Evolutionary conservation across 169 alveolate genomes (phyloP), one percentile per base, ranked within the genome.

Genomic region (Cryptosporidium tyzzeri): DNA sequence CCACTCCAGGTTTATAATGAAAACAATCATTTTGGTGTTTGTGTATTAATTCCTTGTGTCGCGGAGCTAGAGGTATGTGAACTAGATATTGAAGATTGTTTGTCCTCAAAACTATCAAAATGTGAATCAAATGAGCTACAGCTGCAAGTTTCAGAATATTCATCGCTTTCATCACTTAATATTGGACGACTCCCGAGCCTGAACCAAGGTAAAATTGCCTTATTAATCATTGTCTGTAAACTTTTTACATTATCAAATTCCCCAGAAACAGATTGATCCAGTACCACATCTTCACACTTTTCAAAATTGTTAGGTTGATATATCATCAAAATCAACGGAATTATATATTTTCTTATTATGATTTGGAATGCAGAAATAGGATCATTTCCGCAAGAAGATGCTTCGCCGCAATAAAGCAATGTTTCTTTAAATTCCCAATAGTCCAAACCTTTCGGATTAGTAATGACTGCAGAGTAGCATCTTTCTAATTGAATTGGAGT

Each of bases 371-470:
- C 75, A 29, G 74, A 62, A 45, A 26, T 29, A 12, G 89, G 67
- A 48, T 59, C 59, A 39, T 59, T 41, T 26, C 89, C 89, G 33
- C 89, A 80, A 10, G 53, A 61, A 4, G 89, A 59, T 18, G 67
- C 75, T 65, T 80, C 89, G 0, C 89, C 89, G 41, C 89, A 80
- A 65, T 80, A 80, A 29, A 80, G 75, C 14, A 80, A 65, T 80
- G 44, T 45, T 65, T 80, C 89, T 51, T 80, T 80, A 65, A 80
- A 80, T 80, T 80, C 89, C 89, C 89, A 80, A 31, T 80, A 80
- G 45, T 80, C 89, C 6, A 80, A 33, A 50, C 89, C 89, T 26
- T 80, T 80, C 9, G 89, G 89, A 31, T 80, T 31, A 41, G 44
- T 48, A 44, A 80, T 44, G 5, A 80, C 89, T 9, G 89, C 89